Evolutionary conservation across 345 rosid genomes (phyloP).

Genomic region (Xanthoceras sorbifolium): DNA sequence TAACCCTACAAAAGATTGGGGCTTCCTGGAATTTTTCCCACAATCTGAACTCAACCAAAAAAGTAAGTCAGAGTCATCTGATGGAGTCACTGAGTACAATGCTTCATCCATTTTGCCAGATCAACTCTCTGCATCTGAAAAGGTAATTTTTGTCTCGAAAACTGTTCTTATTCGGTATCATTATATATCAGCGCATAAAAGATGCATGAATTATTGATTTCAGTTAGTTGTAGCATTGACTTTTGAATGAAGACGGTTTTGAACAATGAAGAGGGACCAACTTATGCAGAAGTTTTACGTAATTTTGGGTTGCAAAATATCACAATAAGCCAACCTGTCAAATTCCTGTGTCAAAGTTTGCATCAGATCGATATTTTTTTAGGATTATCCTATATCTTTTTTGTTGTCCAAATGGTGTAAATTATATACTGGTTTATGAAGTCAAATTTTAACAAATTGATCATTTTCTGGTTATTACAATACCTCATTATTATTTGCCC

Average conservation of each 20-base stretch:
- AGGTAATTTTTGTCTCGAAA: conserved; percentile 44
- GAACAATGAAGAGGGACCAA: background rate
- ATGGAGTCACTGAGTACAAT: conserved; percentile 30
- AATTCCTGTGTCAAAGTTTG: background rate
- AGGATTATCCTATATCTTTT: background rate
- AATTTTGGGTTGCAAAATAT: background rate
- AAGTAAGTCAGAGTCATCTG: conserved; percentile 34
- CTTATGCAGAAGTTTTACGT: background rate
- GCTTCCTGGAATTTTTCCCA: conserved; percentile 59
- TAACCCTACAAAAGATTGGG: conserved; percentile 90
- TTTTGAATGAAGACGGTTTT: background rate
- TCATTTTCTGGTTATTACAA: background rate
- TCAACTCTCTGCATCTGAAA: conserved; percentile 38
- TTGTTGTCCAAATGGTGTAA: background rate
- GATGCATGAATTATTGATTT: background rate
- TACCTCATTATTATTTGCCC: too few species aligned
- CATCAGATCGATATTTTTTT: background rate
- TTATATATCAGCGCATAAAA: background rate
- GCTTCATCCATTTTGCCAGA: conserved; percentile 25
- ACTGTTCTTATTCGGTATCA: background rate
- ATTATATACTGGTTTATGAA: background rate
- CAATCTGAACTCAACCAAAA: conserved; percentile 26
- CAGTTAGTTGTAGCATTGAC: background rate
- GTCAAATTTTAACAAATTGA: background rate
- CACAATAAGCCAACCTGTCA: background rate